phyloP scores from a whole-genome alignment of 2,329 filamentous ascomycete species.

The Didymella pomorum region DNA sequence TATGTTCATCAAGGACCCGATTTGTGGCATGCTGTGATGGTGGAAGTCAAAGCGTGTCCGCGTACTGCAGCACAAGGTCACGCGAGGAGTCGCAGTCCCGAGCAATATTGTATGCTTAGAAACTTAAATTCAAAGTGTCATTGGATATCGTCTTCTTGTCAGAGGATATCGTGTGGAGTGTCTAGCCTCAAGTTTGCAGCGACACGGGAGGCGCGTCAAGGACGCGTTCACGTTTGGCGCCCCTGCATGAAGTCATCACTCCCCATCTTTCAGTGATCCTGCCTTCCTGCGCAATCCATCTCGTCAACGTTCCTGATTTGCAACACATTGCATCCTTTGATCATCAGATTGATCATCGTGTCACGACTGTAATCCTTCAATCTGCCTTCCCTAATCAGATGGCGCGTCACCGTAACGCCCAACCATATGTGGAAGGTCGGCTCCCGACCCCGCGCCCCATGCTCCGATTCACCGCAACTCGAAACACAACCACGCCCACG shows the following conservation, averaged over 20 bases:
- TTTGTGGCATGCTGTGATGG: too few species aligned
- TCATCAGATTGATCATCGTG: not conserved
- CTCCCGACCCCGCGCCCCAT: slow-evolving; percentile 17
- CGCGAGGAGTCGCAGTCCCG: too few species aligned
- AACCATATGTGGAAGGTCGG: slow-evolving; percentile 19
- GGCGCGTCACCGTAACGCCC: slow-evolving; percentile 8
- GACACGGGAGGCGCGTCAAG: not conserved
- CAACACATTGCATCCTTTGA: not conserved
- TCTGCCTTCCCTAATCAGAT: slow-evolving; percentile 19
- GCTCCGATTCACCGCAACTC: slow-evolving; percentile 4
- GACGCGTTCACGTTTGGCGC: not conserved
- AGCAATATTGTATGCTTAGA: too few species aligned
- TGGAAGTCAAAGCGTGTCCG: too few species aligned
- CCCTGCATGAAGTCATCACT: not conserved
- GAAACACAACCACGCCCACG: slow-evolving; percentile 9
- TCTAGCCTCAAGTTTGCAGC: too few species aligned
- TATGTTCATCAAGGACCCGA: too few species aligned
- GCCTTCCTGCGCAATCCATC: not conserved
- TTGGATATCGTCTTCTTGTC: too few species aligned
- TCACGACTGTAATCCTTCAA: not conserved
- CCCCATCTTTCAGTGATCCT: too few species aligned
- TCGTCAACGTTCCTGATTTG: not conserved
- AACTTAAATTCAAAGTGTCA: too few species aligned
- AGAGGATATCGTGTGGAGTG: too few species aligned
- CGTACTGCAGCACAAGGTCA: too few species aligned